Conservation (phyloP, 2,329 filamentous ascomycete genomes). For the Cladophialophora yegresii region DNA sequence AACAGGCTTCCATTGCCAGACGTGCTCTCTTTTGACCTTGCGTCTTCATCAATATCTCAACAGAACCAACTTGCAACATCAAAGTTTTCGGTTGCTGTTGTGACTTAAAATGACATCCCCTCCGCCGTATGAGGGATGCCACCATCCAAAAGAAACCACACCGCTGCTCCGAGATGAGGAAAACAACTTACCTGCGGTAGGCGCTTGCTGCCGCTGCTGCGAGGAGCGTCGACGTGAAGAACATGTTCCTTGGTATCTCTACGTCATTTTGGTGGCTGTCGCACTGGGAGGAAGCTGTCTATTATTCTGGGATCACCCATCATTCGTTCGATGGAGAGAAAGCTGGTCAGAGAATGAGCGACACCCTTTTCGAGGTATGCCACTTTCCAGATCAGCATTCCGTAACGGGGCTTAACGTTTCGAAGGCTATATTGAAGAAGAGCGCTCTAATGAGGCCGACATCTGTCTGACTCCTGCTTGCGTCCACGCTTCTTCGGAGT, state of each 20-base stretch:
- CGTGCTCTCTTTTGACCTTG: neutral
- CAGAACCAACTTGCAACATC: neutral
- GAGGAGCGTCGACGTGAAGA: neutral
- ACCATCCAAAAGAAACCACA: slow-evolving; percentile 1
- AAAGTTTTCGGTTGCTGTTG: neutral
- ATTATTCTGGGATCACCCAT: neutral
- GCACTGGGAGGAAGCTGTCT: neutral
- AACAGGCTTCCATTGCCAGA: neutral
- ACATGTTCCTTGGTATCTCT: neutral
- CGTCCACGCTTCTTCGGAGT: slow-evolving; percentile 63
- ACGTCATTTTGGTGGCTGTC: neutral
- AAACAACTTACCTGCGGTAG: neutral
- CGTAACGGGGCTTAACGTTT: neutral
- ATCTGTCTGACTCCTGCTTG: slow-evolving; percentile 62
- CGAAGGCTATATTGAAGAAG: neutral
- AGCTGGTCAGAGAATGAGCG: neutral
- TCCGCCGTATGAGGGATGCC: neutral
- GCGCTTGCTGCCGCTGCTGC: neutral
- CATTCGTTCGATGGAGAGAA: neutral
- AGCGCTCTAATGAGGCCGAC: neutral
- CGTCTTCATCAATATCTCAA: neutral
- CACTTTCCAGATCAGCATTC: neutral
- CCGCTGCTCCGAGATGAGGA: slow-evolving; percentile 7
- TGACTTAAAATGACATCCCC: neutral
- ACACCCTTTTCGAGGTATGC: neutral